These are phyloP conservation scores for Leucocoprinus birnbaumii DNA, from an alignment of 768 basidiomycete genomes.

Conservation along the genomic window DNA sequence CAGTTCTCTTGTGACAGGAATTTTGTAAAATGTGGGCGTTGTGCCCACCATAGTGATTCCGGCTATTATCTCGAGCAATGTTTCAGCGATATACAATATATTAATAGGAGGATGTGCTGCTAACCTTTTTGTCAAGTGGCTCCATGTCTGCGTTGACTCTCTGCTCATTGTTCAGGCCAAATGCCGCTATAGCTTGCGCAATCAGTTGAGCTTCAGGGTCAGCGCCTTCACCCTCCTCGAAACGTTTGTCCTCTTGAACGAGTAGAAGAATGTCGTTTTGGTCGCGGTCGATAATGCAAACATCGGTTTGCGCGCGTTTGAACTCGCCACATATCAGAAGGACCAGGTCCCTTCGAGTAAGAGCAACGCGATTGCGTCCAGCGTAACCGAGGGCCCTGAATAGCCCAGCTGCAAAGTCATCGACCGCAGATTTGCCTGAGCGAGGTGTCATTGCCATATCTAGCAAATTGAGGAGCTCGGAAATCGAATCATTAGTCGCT, in stretches of 20 bases:
- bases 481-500: slow-evolving; percentile 12
- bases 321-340: slow-evolving; percentile 1
- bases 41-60: slow-evolving; percentile 23
- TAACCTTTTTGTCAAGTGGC: too few species aligned
- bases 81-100: too few species aligned
- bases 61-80: neutral
- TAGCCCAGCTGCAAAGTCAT: slow-evolving; percentile 10
- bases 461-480: slow-evolving; percentile 5
- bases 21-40: slow-evolving; percentile 27
- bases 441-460: slow-evolving; percentile 7
- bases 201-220: slow-evolving; percentile 30
- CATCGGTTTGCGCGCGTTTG: slow-evolving; percentile 12
- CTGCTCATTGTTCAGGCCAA: slow-evolving; percentile 22
- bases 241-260: slow-evolving; percentile 22
- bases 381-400: slow-evolving; percentile 11
- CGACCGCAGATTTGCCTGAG: neutral
- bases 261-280: slow-evolving; percentile 20
- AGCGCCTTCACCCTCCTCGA: neutral
- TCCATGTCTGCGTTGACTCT: too few species aligned
- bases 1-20: slow-evolving; percentile 12
- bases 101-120: too few species aligned
- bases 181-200: slow-evolving; percentile 30
- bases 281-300: slow-evolving; percentile 20
- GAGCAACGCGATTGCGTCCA: neutral
- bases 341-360: neutral